Conservation (phyloP, 805 yeast species). For the Brettanomyces naardenensis region DNA sequence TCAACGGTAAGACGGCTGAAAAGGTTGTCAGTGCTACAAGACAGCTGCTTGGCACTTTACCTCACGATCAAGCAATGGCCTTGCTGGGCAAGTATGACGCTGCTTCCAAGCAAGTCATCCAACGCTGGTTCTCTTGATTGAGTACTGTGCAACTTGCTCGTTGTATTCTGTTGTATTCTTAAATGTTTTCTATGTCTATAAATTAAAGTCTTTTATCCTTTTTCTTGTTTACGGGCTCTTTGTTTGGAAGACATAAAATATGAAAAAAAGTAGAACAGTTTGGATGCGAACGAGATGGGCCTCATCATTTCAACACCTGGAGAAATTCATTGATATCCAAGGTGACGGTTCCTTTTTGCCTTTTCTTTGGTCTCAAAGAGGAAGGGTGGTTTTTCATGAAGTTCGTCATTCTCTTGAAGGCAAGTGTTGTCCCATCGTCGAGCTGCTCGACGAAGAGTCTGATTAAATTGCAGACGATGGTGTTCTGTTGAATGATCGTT, state of each 20-base stretch:
- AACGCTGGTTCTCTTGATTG: conserved; percentile 23
- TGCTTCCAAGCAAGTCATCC: conserved; percentile 49
- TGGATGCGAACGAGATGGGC: too few species aligned
- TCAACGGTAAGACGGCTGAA: conserved; percentile 67
- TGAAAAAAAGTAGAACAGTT: too few species aligned
- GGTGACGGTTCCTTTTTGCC: conserved; percentile 19
- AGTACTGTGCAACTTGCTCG: too few species aligned
- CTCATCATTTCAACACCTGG: neutral
- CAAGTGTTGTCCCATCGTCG: conserved; percentile 23
- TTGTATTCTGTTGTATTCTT: neutral
- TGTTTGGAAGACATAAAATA: too few species aligned
- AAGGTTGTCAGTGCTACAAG: conserved; percentile 56
- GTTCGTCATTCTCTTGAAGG: conserved; percentile 21
- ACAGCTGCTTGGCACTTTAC: conserved; percentile 52
- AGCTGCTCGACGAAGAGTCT: conserved; percentile 26
- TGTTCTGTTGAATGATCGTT: conserved; percentile 17
- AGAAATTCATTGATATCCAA: conserved; percentile 11
- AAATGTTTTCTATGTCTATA: too few species aligned
- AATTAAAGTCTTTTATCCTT: too few species aligned
- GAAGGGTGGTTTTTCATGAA: conserved; percentile 25
- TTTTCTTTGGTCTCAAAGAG: conserved; percentile 26
- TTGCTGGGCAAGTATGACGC: conserved; percentile 56
- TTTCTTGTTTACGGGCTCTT: too few species aligned
- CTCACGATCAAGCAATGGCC: conserved; percentile 61
- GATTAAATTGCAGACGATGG: conserved; percentile 21